Conservation (phyloP, 2,329 filamentous ascomycete species). For the Monosporascus sp. region DNA sequence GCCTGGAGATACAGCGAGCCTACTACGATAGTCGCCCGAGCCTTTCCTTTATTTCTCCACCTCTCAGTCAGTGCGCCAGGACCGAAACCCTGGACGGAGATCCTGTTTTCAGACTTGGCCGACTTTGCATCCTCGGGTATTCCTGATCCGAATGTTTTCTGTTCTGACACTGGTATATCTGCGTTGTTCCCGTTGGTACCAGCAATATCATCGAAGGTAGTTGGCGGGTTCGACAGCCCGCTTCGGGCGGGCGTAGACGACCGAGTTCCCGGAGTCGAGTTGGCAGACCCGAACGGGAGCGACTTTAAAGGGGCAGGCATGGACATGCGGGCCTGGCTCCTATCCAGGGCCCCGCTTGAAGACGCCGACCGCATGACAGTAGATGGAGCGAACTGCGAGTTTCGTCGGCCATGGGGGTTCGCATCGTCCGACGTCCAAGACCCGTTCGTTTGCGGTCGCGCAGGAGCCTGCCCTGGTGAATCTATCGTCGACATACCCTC, state of each 20-base stretch:
- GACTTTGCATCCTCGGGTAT: slow-evolving; percentile 43
- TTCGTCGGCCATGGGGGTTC: slow-evolving; percentile 41
- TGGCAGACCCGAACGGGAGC: slow-evolving; percentile 38
- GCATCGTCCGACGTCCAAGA: slow-evolving; percentile 38
- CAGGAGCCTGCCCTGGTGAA: slow-evolving; percentile 58
- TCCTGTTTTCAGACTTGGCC: slow-evolving; percentile 46
- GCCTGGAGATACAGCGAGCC: slow-evolving; percentile 84
- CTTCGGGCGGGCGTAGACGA: slow-evolving; percentile 49
- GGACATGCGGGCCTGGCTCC: slow-evolving; percentile 68
- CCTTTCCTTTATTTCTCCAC: slow-evolving; percentile 75
- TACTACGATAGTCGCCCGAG: slow-evolving; percentile 72
- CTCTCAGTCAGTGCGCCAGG: slow-evolving; percentile 68
- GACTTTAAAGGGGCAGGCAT: slow-evolving; percentile 61
- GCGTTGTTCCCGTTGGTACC: slow-evolving; percentile 28
- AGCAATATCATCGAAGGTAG: slow-evolving; percentile 43
- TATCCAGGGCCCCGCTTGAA: slow-evolving; percentile 50
- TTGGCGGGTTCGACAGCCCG: slow-evolving; percentile 43
- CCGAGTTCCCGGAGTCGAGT: slow-evolving; percentile 39
- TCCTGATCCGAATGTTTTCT: slow-evolving; percentile 31
- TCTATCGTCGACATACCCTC: slow-evolving; percentile 72
- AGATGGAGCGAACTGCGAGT: slow-evolving; percentile 50
- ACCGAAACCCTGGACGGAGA: slow-evolving; percentile 67
- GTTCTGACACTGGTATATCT: slow-evolving; percentile 38
- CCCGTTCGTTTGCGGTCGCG: slow-evolving; percentile 36
- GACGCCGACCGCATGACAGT: slow-evolving; percentile 48